Base-by-base conservation (phyloP, 177 flowering plant species). In the Vitis hybrid region DNA sequence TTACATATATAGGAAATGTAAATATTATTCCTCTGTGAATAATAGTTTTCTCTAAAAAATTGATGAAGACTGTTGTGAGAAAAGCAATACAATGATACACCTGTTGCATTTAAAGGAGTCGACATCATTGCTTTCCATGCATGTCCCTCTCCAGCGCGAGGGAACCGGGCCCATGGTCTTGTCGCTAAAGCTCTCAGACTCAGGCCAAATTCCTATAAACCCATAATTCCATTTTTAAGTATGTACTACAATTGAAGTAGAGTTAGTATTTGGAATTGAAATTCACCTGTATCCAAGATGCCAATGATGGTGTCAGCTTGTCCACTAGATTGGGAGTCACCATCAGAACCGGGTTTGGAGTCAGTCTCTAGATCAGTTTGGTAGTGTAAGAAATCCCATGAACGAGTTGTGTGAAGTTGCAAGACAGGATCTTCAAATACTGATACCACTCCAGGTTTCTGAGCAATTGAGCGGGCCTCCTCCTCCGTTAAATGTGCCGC, bases 321-420 rank as follows among this genome's bases (percentile, higher is more conserved):
- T 32, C 62, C 84, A 4, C 23, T 7, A 13, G 71, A 34, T 0
- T 67, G 18, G 1, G 82, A 70, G 30, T 39, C 11, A 1, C 70
- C 39, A 48, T 3, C 56, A 1, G 83, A 65, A 17, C 34, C 51
- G 2, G 79, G 77, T 0, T 32, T 69, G 14, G 78, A 68, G 69
- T 81, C 81, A 0, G 70, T 77, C 66, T 69, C 56, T 1, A 81
- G 51, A 13, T 70, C 78, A 10, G 81, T 81, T 74, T 81, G 87
- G 51, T 78, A 76, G 68, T 84, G 78, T 62, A 91, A 69, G 74
- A 93, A 93, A 66, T 89, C 94, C 98, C 97, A 91, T 3, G 97
- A 91, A n/a, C 84, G 91, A 18, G 98, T 93, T 12, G 98, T 93
- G 74, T 91, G 97, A 56, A 93, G 89, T 19, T 88, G 74, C 10